A percentile compares a stretch with the other conserved stretches of the same genome.
Conservation (phyloP, 495 filamentous ascomycete genomes). For the Filosporella fistucella region DNA sequence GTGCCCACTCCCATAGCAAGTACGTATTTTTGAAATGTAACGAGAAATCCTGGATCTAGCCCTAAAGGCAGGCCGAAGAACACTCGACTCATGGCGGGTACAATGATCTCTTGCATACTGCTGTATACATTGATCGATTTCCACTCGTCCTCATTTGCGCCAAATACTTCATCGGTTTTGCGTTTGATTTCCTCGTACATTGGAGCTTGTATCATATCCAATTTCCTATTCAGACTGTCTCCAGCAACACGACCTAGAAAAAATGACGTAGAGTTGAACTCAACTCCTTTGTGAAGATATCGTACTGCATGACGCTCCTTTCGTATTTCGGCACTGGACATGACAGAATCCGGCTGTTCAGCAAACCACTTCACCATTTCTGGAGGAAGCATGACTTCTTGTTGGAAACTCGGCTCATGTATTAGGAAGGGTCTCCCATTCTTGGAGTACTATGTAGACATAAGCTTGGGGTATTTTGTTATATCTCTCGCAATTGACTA, state of each 20-base stretch:
- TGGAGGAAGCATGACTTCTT: background rate
- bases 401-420: background rate
- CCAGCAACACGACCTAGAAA: background rate
- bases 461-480: too few relatives aligned
- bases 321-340: too few relatives aligned
- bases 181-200: background rate
- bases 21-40: too few relatives aligned
- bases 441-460: too few relatives aligned
- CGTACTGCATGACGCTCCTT: background rate
- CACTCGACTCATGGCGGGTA: too few relatives aligned
- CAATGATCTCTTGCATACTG: too few relatives aligned
- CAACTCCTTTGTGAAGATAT: background rate
- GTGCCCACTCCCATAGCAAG: too few relatives aligned
- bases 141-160: background rate
- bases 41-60: too few relatives aligned
- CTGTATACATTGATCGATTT: background rate
- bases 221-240: background rate
- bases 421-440: too few relatives aligned
- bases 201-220: background rate
- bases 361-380: background rate
- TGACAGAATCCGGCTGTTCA: background rate
- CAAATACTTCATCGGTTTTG: background rate
- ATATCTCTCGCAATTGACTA: too few relatives aligned
- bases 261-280: too few relatives aligned
- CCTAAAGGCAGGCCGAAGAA: too few relatives aligned